Percentiles rank a stretch among this genome's conserved stretches.
Evolutionary conservation across 1,139 yeast genomes (phyloP).

Genomic region (Torulaspora globosa): DNA sequence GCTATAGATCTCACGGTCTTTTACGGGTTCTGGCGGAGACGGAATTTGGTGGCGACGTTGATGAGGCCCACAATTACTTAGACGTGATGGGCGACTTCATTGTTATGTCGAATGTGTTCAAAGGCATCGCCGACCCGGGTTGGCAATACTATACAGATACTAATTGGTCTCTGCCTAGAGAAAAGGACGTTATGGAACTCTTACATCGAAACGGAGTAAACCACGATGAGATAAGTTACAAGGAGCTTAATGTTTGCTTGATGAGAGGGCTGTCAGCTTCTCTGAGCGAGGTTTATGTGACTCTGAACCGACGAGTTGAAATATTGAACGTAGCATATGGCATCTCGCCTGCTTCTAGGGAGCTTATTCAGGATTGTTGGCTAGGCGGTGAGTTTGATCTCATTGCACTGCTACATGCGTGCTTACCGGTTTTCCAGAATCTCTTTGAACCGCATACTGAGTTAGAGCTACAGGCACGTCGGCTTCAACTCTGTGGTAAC

Average conservation of each 20-base stretch:
- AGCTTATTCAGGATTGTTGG: constrained; percentile 24
- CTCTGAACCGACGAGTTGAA: constrained; percentile 14
- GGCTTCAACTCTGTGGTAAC: constrained; percentile 19
- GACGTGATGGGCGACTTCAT: constrained; percentile 61
- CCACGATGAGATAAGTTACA: constrained; percentile 12
- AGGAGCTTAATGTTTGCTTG: constrained; percentile 44
- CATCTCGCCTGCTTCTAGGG: constrained; percentile 23
- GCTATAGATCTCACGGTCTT: constrained; percentile 44
- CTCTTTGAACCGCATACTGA: constrained; percentile 10
- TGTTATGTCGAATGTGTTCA: constrained; percentile 40
- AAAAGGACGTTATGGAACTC: constrained; percentile 40
- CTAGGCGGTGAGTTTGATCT: constrained; percentile 28
- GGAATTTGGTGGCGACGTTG: constrained; percentile 48
- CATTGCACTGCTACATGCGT: constrained; percentile 19
- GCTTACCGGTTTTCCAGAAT: constrained; percentile 16
- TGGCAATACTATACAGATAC: constrained; percentile 34
- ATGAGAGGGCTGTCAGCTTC: constrained; percentile 46
- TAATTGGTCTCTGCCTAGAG: constrained; percentile 46
- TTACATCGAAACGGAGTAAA: constrained; percentile 23
- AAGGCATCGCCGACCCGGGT: constrained; percentile 26
- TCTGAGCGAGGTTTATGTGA: constrained; percentile 19
- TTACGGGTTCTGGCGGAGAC: constrained; percentile 44
- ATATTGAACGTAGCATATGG: constrained; percentile 18
- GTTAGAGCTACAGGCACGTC: constrained; percentile 2
- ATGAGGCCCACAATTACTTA: constrained; percentile 47